Conservation (phyloP, 2,329 filamentous ascomycete genomes). For the Trichoderma hamatum region DNA sequence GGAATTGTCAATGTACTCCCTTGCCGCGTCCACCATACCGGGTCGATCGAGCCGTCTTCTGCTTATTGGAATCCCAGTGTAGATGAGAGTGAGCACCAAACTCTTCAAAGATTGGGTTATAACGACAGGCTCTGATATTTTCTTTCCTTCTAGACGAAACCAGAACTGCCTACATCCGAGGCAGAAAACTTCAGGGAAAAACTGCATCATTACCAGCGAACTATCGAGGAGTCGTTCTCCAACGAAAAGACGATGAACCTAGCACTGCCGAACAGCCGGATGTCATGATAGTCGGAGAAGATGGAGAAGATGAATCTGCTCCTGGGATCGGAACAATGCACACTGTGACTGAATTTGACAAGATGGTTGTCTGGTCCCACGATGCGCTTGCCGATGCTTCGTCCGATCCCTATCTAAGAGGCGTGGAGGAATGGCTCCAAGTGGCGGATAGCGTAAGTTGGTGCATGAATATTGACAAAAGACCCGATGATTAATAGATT, state of each 20-base stretch:
- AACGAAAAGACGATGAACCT: slow-evolving; percentile 39
- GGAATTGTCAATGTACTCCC: slow-evolving; percentile 73
- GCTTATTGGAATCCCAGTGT: slow-evolving; percentile 70
- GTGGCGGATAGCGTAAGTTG: slow-evolving; percentile 66
- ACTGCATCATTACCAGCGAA: slow-evolving; percentile 67
- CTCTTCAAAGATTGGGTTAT: not conserved
- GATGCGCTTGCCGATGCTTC: slow-evolving; percentile 65
- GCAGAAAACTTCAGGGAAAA: slow-evolving; percentile 75
- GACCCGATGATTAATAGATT: not conserved
- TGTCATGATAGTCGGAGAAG: slow-evolving; percentile 31
- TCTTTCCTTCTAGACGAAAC: slow-evolving; percentile 48
- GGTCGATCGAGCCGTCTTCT: slow-evolving; percentile 61
- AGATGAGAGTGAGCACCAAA: slow-evolving; percentile 37
- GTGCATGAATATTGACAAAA: too few species aligned
- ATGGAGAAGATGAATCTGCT: slow-evolving; percentile 44
- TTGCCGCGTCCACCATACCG: slow-evolving; percentile 78
- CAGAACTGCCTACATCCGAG: slow-evolving; percentile 71
- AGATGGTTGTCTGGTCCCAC: slow-evolving; percentile 83
- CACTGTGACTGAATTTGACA: slow-evolving; percentile 69
- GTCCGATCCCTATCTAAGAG: slow-evolving; percentile 71
- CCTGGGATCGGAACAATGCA: slow-evolving; percentile 61
- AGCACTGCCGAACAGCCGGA: not conserved
- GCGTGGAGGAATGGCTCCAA: slow-evolving; percentile 78
- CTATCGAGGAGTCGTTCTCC: slow-evolving; percentile 67
- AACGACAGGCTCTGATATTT: not conserved